These are phyloP conservation scores for Phoma sp. DNA, from an alignment of 2,329 filamentous ascomycete species.

Conservation along the genomic window DNA sequence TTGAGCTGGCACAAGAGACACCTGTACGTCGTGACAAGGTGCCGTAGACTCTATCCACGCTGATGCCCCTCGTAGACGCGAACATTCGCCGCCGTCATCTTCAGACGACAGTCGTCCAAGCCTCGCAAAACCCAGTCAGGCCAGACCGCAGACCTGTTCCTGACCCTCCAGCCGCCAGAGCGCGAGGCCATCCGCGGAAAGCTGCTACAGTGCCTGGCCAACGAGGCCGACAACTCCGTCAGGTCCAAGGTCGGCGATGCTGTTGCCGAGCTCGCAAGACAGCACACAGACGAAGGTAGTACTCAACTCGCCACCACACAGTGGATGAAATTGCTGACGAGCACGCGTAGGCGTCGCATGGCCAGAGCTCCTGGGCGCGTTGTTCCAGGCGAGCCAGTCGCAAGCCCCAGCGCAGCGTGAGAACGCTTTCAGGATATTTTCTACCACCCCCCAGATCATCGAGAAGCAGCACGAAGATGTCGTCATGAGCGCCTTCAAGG, in stretches of 20 bases:
- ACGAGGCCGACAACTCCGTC: conserved; percentile 75
- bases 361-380: conserved; percentile 83
- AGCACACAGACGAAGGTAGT: conserved; percentile 91
- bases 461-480: conserved; percentile 93
- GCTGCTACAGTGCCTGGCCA: conserved; percentile 76
- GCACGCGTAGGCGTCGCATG: conserved; percentile 72
- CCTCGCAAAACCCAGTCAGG: conserved; percentile 75
- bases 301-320: conserved; percentile 19
- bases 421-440: conserved; percentile 92
- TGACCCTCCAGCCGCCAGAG: conserved; percentile 76
- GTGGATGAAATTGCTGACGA: neutral
- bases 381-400: conserved; percentile 92
- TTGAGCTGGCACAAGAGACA: conserved; percentile 76
- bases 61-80: conserved; percentile 66
- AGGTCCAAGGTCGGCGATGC: conserved; percentile 97
- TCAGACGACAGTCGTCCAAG: conserved; percentile 91
- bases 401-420: conserved; percentile 83
- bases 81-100: conserved; percentile 91
- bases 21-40: conserved; percentile 60
- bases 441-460: conserved; percentile 92
- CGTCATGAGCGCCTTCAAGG: conserved; percentile 86
- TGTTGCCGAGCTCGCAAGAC: conserved; percentile 92
- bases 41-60: neutral
- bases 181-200: conserved; percentile 81
- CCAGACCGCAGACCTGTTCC: conserved; percentile 81